Conservation (phyloP, 495 filamentous ascomycete species). For the Achaetomiella virescens region DNA sequence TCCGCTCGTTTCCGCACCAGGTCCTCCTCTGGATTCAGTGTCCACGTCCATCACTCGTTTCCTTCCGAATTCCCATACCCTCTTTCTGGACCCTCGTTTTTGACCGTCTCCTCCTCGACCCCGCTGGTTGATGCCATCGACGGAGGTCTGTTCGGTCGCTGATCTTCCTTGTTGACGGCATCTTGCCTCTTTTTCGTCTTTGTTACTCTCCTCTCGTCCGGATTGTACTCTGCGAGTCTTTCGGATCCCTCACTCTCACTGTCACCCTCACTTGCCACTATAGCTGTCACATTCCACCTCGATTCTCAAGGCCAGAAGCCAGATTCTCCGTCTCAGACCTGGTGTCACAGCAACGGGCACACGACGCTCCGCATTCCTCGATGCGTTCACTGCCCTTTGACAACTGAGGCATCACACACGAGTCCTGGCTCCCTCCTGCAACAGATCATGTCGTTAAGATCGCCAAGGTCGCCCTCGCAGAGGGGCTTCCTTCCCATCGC, state of each 20-base stretch:
- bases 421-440: neutral
- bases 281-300: neutral
- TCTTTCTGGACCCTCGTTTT: constrained; percentile 9
- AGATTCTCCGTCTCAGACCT: no score
- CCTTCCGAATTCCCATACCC: neutral
- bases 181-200: neutral
- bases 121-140: constrained; percentile 12
- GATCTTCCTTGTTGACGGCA: neutral
- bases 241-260: neutral
- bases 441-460: constrained; percentile 26
- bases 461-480: constrained; percentile 22
- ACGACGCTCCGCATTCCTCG: no score
- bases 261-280: neutral
- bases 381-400: no score
- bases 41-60: neutral
- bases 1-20: neutral
- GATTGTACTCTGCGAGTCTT: constrained; percentile 3
- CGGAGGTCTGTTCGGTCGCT: neutral
- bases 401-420: neutral
- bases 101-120: neutral
- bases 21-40: neutral
- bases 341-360: no score
- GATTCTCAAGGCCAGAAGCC: no score
- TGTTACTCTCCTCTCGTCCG: neutral
- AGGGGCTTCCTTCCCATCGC: constrained; percentile 29